Percentiles rank a stretch among this genome's conserved stretches.
These are phyloP conservation scores for Calophaca sinica DNA, from an alignment of 306 rosid species.

Conservation along the genomic window DNA sequence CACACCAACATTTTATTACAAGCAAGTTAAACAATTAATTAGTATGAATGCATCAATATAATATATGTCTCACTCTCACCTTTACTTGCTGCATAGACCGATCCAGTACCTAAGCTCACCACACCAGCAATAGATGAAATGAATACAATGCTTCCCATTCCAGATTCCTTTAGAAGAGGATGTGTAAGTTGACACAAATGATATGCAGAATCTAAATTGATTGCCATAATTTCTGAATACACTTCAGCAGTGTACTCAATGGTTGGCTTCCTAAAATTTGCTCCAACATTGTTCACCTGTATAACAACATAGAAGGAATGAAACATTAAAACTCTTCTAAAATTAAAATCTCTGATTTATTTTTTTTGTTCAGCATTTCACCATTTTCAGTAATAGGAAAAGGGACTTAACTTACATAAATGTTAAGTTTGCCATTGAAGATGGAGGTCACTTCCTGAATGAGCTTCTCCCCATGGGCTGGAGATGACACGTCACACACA, in stretches of 20 bases:
- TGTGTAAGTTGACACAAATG: constrained; percentile 75
- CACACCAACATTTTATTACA: constrained; percentile 17
- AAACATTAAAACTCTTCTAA: constrained; percentile 4
- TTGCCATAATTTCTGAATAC: constrained; percentile 54
- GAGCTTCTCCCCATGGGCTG: constrained; percentile 66
- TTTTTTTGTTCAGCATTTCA: background rate
- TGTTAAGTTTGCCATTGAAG: constrained; percentile 72
- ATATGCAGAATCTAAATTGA: constrained; percentile 77
- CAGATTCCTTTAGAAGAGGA: constrained; percentile 84
- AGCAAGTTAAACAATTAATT: constrained; percentile 16
- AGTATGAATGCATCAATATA: no score
- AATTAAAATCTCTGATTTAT: background rate
- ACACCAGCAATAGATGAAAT: constrained; percentile 78
- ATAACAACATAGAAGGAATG: constrained; percentile 8
- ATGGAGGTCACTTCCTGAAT: constrained; percentile 56
- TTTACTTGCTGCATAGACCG: constrained; percentile 80
- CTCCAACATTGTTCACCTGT: constrained; percentile 88
- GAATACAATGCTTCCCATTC: constrained; percentile 83
- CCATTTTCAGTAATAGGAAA: constrained; percentile 13
- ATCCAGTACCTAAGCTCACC: constrained; percentile 59
- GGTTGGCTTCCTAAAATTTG: constrained; percentile 81
- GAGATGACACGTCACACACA: constrained; percentile 69
- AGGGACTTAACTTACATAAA: constrained; percentile 59
- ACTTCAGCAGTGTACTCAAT: constrained; percentile 70
- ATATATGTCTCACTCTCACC: no score